phyloP scores from a whole-genome alignment of 1,139 yeast species.

The Suzukiozyma palmioleophila region DNA sequence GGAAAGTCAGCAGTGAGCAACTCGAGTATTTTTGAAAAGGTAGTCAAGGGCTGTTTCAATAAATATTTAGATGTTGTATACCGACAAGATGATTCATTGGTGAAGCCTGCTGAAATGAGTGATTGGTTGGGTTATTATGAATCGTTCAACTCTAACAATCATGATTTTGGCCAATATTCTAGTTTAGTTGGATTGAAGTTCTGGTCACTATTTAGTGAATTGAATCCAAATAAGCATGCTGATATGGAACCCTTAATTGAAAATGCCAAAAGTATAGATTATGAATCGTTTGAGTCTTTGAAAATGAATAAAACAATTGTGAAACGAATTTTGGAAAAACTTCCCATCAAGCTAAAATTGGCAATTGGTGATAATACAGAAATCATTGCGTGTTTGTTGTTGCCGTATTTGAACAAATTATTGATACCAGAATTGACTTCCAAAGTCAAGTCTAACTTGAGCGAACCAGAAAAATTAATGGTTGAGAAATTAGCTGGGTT shows the following conservation, averaged over 20 bases:
- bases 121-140: conserved; percentile 82
- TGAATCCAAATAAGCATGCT: conserved; percentile 32
- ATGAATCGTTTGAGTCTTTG: conserved; percentile 32
- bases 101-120: conserved; percentile 58
- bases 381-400: conserved; percentile 22
- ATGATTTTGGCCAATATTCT: conserved; percentile 51
- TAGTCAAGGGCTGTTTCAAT: conserved; percentile 70
- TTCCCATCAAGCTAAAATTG: conserved; percentile 25
- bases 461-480: conserved; percentile 20
- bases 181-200: conserved; percentile 59
- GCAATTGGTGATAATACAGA: conserved; percentile 29
- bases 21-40: conserved; percentile 52
- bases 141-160: conserved; percentile 27
- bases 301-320: conserved; percentile 26
- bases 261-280: conserved; percentile 40
- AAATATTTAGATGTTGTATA: conserved; percentile 48
- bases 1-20: conserved; percentile 44
- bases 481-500: conserved; percentile 28
- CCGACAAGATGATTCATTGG: conserved; percentile 61
- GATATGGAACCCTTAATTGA: conserved; percentile 27
- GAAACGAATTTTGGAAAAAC: conserved; percentile 19
- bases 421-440: conserved; percentile 36
- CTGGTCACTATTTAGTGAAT: conserved; percentile 63
- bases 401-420: conserved; percentile 47
- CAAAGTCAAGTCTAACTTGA: conserved; percentile 22